phyloP scores from a whole-genome alignment of 257 asterid genomes.

The Leonotis leonurus region DNA sequence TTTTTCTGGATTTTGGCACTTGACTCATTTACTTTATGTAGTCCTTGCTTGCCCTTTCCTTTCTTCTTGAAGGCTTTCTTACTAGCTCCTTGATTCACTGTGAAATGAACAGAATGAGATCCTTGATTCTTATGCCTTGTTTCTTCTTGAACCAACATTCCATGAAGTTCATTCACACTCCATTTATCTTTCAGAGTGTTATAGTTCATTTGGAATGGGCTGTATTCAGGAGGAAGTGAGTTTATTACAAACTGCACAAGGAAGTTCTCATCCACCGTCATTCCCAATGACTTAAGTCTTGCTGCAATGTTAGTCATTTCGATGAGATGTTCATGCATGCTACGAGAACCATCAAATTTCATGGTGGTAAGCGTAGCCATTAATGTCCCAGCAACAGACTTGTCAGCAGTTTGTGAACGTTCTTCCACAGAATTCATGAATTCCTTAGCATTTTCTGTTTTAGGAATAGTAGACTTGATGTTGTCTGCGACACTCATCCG shows the following conservation, averaged over 20 bases:
- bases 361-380: neutral
- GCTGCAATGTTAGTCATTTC: neutral
- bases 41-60: neutral
- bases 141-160: neutral
- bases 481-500: neutral
- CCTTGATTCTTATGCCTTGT: neutral
- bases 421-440: neutral
- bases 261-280: neutral
- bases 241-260: neutral
- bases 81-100: neutral
- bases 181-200: neutral
- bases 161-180: neutral
- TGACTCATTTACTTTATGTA: neutral
- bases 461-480: neutral
- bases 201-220: neutral
- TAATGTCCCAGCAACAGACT: neutral
- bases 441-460: neutral
- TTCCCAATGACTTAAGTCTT: neutral
- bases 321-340: neutral
- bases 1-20: neutral
- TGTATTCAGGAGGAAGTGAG: neutral
- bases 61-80: neutral
- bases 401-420: neutral
- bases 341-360: neutral
- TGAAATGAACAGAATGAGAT: neutral